Evolutionary conservation across 116 monocot species (phyloP).

Genomic region (Zostera marina): DNA sequence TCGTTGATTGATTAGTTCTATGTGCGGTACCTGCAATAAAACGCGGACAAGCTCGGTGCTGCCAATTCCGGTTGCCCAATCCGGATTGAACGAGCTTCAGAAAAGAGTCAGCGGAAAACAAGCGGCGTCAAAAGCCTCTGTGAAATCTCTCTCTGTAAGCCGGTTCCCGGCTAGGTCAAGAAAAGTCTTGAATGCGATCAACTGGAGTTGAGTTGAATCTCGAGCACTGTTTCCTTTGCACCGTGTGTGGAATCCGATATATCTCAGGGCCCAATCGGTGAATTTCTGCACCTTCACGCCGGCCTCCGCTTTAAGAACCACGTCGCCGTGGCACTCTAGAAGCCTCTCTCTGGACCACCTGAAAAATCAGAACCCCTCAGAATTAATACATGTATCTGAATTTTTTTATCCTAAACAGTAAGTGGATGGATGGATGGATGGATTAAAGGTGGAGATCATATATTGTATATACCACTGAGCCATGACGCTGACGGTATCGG

Average conservation of each 20-base stretch:
- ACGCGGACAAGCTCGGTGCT: slow-evolving; percentile 95
- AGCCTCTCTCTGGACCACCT: slow-evolving; percentile 84
- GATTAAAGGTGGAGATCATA: no score
- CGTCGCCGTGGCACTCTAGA: slow-evolving; percentile 77
- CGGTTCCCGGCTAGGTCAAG: slow-evolving; percentile 75
- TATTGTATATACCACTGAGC: slow-evolving; percentile 90
- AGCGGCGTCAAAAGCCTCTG: slow-evolving; percentile 93
- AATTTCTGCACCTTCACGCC: slow-evolving; percentile 81
- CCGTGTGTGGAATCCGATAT: slow-evolving; percentile 70
- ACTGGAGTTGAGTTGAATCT: slow-evolving; percentile 71
- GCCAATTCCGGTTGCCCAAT: slow-evolving; percentile 76
- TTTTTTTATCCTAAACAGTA: no score
- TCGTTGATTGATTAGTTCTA: no score
- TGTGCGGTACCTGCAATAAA: slow-evolving; percentile 73
- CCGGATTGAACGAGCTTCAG: slow-evolving; percentile 69
- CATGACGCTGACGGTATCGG: slow-evolving; percentile 68
- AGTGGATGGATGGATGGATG: no score
- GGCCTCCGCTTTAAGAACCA: slow-evolving; percentile 77
- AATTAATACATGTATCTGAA: no score
- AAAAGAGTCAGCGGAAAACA: slow-evolving; percentile 97
- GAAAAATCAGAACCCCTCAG: slow-evolving; percentile 1
- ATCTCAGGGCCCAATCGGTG: slow-evolving; percentile 91
- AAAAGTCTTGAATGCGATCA: slow-evolving; percentile 76
- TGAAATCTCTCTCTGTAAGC: slow-evolving; percentile 81
- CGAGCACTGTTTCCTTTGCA: slow-evolving; percentile 34